Conservation (phyloP, 129 eudicot species). For the Tanacetum coccineum region DNA sequence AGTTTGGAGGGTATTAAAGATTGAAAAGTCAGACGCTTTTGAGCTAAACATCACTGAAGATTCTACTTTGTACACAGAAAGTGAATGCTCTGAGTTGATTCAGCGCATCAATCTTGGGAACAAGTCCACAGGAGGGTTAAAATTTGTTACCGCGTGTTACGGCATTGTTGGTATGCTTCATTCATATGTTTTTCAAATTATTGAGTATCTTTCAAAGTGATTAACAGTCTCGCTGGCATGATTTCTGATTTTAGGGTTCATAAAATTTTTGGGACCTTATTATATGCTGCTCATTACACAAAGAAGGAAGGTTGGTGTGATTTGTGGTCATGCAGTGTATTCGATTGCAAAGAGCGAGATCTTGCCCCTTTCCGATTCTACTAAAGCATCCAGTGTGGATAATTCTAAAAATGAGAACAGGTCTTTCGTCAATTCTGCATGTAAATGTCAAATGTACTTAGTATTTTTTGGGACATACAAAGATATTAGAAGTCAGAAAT, state of each 20-base stretch:
- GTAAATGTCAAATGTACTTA: conserved; percentile 60
- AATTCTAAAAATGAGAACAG: conserved; percentile 91
- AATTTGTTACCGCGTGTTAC: conserved; percentile 62
- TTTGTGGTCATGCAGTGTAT: conserved; percentile 87
- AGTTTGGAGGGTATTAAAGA: conserved; percentile 70
- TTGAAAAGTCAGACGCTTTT: conserved; percentile 65
- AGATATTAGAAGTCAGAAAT: conserved; percentile 31
- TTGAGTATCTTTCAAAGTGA: neutral
- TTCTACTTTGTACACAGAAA: conserved; percentile 57
- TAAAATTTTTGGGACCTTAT: conserved; percentile 96
- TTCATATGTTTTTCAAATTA: conserved; percentile 6
- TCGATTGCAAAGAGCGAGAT: conserved; percentile 63
- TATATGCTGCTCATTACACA: conserved; percentile 86
- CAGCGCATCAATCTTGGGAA: conserved; percentile 69
- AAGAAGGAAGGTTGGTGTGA: conserved; percentile 79
- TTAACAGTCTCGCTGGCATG: conserved; percentile 18
- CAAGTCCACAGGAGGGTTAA: conserved; percentile 80
- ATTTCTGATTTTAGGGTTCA: conserved; percentile 52
- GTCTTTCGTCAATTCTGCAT: conserved; percentile 90
- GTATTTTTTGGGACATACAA: conserved; percentile 38
- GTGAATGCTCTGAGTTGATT: conserved; percentile 58
- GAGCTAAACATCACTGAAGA: conserved; percentile 73
- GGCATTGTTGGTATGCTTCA: conserved; percentile 82
- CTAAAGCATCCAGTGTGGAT: conserved; percentile 66
- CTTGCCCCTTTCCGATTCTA: conserved; percentile 66